Conservation (phyloP, 1,284 basidiomycete genomes). For the Ceratorhiza oryzae-sativae region DNA sequence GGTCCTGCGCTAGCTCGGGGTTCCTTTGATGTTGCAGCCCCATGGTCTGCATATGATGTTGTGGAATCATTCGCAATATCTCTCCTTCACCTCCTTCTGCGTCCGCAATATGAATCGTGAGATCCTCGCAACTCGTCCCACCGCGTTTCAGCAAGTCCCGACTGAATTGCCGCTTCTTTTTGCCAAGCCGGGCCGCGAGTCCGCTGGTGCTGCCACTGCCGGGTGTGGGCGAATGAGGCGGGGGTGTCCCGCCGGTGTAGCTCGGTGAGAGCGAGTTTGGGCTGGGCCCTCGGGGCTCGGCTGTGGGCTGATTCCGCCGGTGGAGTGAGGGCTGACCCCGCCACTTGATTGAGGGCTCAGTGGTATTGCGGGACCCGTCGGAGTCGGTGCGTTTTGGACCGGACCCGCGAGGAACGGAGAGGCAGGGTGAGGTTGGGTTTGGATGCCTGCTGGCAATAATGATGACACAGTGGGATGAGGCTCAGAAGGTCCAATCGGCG, state of each 20-base stretch:
- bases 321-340: not conserved
- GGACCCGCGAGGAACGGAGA: not conserved
- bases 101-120: not conserved
- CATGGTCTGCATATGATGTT: conserved; percentile 38
- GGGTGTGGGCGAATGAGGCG: not conserved
- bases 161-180: conserved; percentile 32
- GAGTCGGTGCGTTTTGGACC: not conserved
- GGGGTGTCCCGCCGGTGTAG: not conserved
- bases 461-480: not conserved
- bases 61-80: conserved; percentile 15
- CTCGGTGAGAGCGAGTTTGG: not conserved
- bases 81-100: not conserved
- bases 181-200: conserved; percentile 19
- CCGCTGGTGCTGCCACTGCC: not conserved
- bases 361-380: not conserved
- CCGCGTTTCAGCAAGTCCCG: conserved; percentile 18
- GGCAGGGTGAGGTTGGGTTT: no score
- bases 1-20: conserved; percentile 18
- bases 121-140: conserved; percentile 3
- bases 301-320: not conserved
- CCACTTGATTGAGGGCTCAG: not conserved
- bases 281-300: no score
- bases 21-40: not conserved
- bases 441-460: not conserved
- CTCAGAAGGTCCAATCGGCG: not conserved